Evolutionary conservation across 306 rosid genomes (phyloP).

Genomic region (Trifolium dubium): DNA sequence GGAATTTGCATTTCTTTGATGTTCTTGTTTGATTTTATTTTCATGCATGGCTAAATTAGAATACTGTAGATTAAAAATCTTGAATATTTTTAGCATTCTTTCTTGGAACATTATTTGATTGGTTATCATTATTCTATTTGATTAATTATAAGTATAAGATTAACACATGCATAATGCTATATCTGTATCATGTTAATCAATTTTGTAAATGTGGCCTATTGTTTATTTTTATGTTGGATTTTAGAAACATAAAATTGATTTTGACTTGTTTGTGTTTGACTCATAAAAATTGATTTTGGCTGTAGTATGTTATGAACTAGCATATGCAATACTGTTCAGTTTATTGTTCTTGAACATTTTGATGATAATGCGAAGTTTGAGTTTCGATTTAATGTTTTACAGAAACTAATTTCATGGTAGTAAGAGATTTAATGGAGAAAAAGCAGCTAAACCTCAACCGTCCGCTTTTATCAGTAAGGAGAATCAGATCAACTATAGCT

Average conservation of each 20-base stretch:
- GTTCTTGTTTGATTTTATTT: slow-evolving; percentile 28
- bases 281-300: neutral
- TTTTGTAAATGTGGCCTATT: slow-evolving; percentile 13
- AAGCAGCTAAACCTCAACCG: slow-evolving; percentile 76
- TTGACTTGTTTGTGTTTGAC: neutral
- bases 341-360: slow-evolving; percentile 35
- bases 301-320: neutral
- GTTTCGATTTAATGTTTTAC: slow-evolving; percentile 43
- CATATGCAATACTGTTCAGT: neutral
- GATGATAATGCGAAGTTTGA: slow-evolving; percentile 31
- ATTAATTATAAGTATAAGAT: neutral
- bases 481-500: slow-evolving; percentile 58
- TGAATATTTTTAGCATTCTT: slow-evolving; percentile 22
- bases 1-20: slow-evolving; percentile 24
- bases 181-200: neutral
- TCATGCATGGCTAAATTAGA: slow-evolving; percentile 13
- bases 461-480: slow-evolving; percentile 91
- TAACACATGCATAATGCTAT: slow-evolving; percentile 18
- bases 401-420: slow-evolving; percentile 48
- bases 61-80: slow-evolving; percentile 24
- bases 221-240: neutral
- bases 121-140: slow-evolving; percentile 4
- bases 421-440: slow-evolving; percentile 72
- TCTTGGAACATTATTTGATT: slow-evolving; percentile 8
- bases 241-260: neutral